Conservation (phyloP, 2,329 filamentous ascomycete genomes). For the Alternaria angustiovoidea region DNA sequence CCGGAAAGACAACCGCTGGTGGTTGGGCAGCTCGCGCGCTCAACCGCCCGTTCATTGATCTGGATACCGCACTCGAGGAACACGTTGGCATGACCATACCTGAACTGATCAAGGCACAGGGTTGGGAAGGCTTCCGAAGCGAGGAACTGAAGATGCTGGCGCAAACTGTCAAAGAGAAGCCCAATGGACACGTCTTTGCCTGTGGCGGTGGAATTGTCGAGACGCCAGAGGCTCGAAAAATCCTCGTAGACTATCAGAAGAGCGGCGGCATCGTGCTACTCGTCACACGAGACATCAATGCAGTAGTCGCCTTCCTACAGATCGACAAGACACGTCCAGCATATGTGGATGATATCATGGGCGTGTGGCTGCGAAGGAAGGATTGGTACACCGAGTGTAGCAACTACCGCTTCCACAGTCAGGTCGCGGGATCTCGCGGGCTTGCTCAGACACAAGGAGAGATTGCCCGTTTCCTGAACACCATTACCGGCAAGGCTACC, state of each 20-base stretch:
- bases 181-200: constrained; percentile 82
- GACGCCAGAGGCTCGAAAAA: constrained; percentile 76
- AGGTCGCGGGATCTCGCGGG: constrained; percentile 62
- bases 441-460: constrained; percentile 68
- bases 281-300: constrained; percentile 85
- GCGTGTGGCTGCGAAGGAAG: constrained; percentile 87
- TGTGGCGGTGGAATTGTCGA: constrained; percentile 96
- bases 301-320: constrained; percentile 87
- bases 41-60: constrained; percentile 79
- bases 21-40: constrained; percentile 82
- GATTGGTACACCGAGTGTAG: constrained; percentile 93
- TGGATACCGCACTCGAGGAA: constrained; percentile 86
- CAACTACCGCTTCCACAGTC: constrained; percentile 92
- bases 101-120: constrained; percentile 77
- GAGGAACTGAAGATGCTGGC: constrained; percentile 79
- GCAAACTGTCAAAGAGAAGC: constrained; percentile 76
- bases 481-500: constrained; percentile 69
- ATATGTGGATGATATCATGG: constrained; percentile 90
- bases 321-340: constrained; percentile 90
- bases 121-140: constrained; percentile 88
- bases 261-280: constrained; percentile 84
- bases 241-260: constrained; percentile 76
- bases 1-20: constrained; percentile 94
- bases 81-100: constrained; percentile 79
- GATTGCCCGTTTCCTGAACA: constrained; percentile 75